A percentile compares a stretch with the other conserved stretches of the same genome.
phyloP scores from a whole-genome alignment of 169 alveolate species.

The Cryptosporidium baileyi region DNA sequence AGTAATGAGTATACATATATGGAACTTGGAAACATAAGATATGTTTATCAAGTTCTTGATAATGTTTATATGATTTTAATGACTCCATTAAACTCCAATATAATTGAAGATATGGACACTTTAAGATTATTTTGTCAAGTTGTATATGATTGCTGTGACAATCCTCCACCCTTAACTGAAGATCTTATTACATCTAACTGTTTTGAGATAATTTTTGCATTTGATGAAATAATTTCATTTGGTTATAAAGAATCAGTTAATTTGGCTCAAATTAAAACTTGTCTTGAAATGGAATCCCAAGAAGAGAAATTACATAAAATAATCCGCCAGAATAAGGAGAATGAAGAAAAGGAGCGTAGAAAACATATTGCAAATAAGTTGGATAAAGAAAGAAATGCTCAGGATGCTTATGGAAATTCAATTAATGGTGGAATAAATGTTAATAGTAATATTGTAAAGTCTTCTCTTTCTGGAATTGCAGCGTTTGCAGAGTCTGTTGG shows the following conservation, averaged over 20 bases:
- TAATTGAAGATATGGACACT: conserved; percentile 88
- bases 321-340: conserved; percentile 77
- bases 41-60: conserved; percentile 88
- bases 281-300: conserved; percentile 89
- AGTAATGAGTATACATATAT: conserved; percentile 84
- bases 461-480: conserved; percentile 68
- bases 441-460: conserved; percentile 41
- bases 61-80: conserved; percentile 82
- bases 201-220: conserved; percentile 84
- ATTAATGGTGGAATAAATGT: conserved; percentile 21
- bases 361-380: conserved; percentile 86
- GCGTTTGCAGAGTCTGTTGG: conserved; percentile 67
- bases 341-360: conserved; percentile 88
- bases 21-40: conserved; percentile 86
- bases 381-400: conserved; percentile 80
- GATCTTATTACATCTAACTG: conserved; percentile 82
- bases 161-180: conserved; percentile 78
- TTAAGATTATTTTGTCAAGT: conserved; percentile 83
- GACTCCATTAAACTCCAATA: conserved; percentile 85
- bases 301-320: conserved; percentile 84
- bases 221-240: conserved; percentile 85
- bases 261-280: conserved; percentile 84
- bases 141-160: conserved; percentile 73
- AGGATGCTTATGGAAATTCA: conserved; percentile 68
- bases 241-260: conserved; percentile 88